Conservation (phyloP, 2,329 filamentous ascomycete genomes). For the Colletotrichum costaricense region DNA sequence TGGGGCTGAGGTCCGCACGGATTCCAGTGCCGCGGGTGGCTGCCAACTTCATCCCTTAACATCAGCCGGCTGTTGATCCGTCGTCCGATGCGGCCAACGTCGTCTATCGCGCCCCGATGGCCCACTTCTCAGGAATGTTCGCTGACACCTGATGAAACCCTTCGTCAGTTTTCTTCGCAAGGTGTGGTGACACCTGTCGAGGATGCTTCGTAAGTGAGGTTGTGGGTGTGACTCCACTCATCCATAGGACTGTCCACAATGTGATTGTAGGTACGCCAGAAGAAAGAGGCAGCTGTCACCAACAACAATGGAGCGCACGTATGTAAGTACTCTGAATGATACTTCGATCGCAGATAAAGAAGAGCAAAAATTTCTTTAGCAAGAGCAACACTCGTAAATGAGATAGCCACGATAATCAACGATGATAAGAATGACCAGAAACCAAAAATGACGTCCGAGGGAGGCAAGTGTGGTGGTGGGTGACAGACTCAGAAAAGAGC, state of each 20-base stretch:
- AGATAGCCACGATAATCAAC: neutral
- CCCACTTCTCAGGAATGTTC: constrained; percentile 10
- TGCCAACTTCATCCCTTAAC: constrained; percentile 29
- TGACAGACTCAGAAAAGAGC: neutral
- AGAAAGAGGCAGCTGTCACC: neutral
- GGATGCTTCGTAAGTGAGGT: neutral
- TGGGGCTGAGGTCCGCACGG: constrained; percentile 15
- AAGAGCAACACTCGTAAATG: neutral
- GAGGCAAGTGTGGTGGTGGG: neutral
- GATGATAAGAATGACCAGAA: neutral
- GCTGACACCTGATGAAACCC: constrained; percentile 1
- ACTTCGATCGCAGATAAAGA: neutral
- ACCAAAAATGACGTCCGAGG: neutral
- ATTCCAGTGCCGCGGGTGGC: constrained; percentile 4
- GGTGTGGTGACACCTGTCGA: neutral
- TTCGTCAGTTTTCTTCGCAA: neutral
- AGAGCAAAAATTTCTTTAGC: neutral
- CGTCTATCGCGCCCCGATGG: neutral
- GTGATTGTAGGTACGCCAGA: neutral
- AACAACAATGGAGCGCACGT: neutral
- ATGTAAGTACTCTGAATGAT: neutral
- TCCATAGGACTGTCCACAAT: neutral
- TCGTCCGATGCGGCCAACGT: constrained; percentile 5
- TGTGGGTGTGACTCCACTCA: neutral
- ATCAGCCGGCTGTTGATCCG: constrained; percentile 17